Evolutionary conservation across 345 rosid genomes (phyloP), one percentile per base, ranked within the genome.

Genomic region (Murraya koenigii): DNA sequence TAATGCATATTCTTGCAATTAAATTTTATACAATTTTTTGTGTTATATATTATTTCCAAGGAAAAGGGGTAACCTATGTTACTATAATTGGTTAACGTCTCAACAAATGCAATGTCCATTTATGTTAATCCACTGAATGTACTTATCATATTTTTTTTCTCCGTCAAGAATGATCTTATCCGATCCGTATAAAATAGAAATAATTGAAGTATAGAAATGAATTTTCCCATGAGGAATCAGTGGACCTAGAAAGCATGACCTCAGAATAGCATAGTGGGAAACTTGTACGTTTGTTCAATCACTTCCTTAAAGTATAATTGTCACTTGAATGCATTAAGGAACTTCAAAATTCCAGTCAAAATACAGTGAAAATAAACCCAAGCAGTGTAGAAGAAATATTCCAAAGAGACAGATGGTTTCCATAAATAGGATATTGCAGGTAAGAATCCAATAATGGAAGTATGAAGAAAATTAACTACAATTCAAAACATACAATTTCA

Each of bases 231-330:
- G 33, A 17, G 69, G 25, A 63, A 15, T 11, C 25, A 22, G 22
- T 64, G 30, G 56, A 68, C 59, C 39, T 70, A 30, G 62, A 56
- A 76, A 56, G 68, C 39, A 76, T 30, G 77, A 71, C 33, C 8
- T 73, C 41, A 36, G 47, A 60, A 54, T 49, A 61, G 75, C 54
- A 60, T 62, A 60, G 75, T 77, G 77, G 76, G 66, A 44, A 69
- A 72, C 65, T 62, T 79, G 35, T 47, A 73, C 17, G 70, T 55
- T 78, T 69, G 62, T 63, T 69, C 62, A 70, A 63, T 78, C 84
- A 78, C 55, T 55, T 77, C 67, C n/a, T 35, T 32, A 69, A 71
- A 67, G 72, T 64, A 64, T 70, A 38, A 59, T 62, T 36, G 58
- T 67, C 41, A 66, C 56, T 54, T 32, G 47, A 13, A 64, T 71